These are phyloP conservation scores for Pichia pseudocactophila DNA, from an alignment of 805 yeast species.

Conservation along the genomic window DNA sequence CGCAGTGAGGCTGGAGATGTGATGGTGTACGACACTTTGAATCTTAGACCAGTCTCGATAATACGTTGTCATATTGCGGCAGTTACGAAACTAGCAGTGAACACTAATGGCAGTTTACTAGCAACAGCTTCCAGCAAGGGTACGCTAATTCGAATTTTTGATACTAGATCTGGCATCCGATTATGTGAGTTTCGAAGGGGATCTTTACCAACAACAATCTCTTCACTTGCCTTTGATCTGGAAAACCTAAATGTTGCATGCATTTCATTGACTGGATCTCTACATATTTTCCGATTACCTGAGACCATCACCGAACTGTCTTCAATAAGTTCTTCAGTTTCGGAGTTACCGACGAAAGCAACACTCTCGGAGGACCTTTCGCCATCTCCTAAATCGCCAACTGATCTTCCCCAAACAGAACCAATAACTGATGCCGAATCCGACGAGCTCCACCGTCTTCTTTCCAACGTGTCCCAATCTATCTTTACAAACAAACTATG, in stretches of 20 bases:
- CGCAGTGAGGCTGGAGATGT: slow-evolving; percentile 44
- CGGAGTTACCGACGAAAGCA: neutral
- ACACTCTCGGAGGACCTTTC: neutral
- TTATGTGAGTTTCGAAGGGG: slow-evolving; percentile 76
- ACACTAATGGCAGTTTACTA: slow-evolving; percentile 65
- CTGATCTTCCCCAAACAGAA: neutral
- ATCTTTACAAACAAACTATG: neutral
- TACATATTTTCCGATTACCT: slow-evolving; percentile 59
- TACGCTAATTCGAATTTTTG: slow-evolving; percentile 77
- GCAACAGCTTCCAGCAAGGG: slow-evolving; percentile 92
- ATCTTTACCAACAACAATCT: slow-evolving; percentile 73
- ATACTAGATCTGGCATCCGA: slow-evolving; percentile 53
- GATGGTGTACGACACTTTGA: slow-evolving; percentile 67
- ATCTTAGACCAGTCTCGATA: slow-evolving; percentile 68
- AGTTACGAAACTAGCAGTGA: slow-evolving; percentile 57
- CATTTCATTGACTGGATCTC: slow-evolving; percentile 82
- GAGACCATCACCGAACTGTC: neutral
- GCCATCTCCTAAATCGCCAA: neutral
- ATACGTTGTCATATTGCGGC: slow-evolving; percentile 82
- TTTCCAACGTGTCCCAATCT: neutral
- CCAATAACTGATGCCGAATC: neutral
- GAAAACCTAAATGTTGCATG: slow-evolving; percentile 71
- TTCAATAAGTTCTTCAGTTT: neutral
- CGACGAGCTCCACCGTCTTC: neutral
- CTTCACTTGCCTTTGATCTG: slow-evolving; percentile 64